Percentiles rank a stretch among this genome's conserved stretches.
These are phyloP conservation scores for Saraca asoca DNA, from an alignment of 331 rosid genomes.

Conservation along the genomic window DNA sequence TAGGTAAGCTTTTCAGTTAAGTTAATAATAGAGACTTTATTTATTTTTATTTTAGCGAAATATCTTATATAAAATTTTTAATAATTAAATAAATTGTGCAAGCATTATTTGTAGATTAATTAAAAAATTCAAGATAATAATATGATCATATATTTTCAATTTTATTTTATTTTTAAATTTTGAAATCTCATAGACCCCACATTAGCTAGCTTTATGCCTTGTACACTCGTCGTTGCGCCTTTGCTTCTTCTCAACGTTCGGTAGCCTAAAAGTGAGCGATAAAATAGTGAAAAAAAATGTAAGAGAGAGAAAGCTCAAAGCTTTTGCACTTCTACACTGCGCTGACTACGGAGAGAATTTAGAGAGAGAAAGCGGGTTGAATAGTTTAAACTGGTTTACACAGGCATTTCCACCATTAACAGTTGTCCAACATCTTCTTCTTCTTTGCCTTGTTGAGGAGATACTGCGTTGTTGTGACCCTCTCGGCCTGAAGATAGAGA, in stretches of 20 bases:
- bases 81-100: no score
- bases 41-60: no score
- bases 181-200: neutral
- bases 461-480: neutral
- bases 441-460: neutral
- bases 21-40: no score
- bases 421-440: slow-evolving; percentile 33
- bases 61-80: no score
- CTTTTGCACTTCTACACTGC: neutral
- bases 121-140: no score
- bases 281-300: neutral
- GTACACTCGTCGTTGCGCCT: slow-evolving; percentile 41
- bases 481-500: neutral
- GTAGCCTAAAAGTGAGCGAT: slow-evolving; percentile 56
- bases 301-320: neutral
- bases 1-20: no score
- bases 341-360: no score
- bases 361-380: slow-evolving; percentile 2
- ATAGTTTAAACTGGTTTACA: slow-evolving; percentile 5
- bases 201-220: slow-evolving; percentile 43
- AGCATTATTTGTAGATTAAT: no score
- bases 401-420: slow-evolving; percentile 40
- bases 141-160: neutral
- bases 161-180: no score
- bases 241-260: slow-evolving; percentile 85